These are phyloP conservation scores for Monascus ruber DNA, from an alignment of 2,329 filamentous ascomycete species.

Conservation along the genomic window DNA sequence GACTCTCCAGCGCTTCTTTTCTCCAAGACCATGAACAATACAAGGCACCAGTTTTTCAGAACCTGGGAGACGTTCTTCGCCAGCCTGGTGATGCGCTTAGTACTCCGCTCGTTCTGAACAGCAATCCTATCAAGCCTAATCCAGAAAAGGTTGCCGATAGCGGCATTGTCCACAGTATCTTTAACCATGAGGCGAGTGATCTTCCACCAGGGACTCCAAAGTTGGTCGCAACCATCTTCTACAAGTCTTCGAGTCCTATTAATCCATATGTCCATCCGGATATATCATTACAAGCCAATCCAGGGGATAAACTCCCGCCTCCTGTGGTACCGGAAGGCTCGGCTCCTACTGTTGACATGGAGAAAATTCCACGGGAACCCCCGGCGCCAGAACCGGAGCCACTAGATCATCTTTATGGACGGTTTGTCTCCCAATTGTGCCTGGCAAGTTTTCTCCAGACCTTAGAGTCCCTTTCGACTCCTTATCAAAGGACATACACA, in stretches of 20 bases:
- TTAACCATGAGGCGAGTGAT: conserved; percentile 29
- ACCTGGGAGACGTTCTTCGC: conserved; percentile 26
- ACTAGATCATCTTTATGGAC: conserved; percentile 44
- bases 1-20: conserved; percentile 32
- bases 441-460: conserved; percentile 45
- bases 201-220: conserved; percentile 30
- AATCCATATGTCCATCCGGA: conserved; percentile 40
- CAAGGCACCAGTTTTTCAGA: conserved; percentile 25
- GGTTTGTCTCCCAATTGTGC: conserved; percentile 44
- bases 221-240: conserved; percentile 39
- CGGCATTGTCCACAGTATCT: conserved; percentile 36
- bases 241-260: conserved; percentile 33
- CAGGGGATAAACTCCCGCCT: conserved; percentile 29
- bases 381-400: conserved; percentile 43
- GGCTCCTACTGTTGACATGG: conserved; percentile 40
- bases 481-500: conserved; percentile 38
- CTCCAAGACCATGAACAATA: conserved; percentile 40
- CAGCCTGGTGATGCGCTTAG: conserved; percentile 13
- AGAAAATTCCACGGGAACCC: conserved; percentile 44
- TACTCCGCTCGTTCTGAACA: conserved; percentile 18
- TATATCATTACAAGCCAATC: conserved; percentile 23
- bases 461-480: conserved; percentile 38
- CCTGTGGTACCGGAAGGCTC: conserved; percentile 34
- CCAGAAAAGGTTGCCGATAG: conserved; percentile 33
- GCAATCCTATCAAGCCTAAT: conserved; percentile 28